phyloP scores from a whole-genome alignment of 2,329 filamentous ascomycete species.

The Fusarium buharicum region DNA sequence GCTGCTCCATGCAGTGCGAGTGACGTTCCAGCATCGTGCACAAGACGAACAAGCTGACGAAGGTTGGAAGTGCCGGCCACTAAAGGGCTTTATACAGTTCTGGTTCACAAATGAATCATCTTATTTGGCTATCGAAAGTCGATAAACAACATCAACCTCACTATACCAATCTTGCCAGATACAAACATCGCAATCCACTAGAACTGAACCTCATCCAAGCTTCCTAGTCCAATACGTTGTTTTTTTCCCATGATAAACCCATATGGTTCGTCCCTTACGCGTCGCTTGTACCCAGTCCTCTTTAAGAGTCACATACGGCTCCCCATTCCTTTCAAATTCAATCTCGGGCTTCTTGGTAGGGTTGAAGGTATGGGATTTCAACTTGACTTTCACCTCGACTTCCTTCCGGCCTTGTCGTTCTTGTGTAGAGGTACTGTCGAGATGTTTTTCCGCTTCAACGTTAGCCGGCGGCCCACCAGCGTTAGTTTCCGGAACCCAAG shows the following conservation, averaged over 20 bases:
- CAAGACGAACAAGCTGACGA: background rate
- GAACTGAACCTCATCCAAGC: background rate
- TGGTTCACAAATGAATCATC: slow-evolving; percentile 3
- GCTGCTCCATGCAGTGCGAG: background rate
- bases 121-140: background rate
- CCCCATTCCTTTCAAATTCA: no score
- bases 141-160: background rate
- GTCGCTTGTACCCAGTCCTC: background rate
- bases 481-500: no score
- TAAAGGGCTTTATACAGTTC: background rate
- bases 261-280: background rate
- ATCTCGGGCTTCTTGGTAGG: no score
- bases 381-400: slow-evolving; percentile 1
- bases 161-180: no score
- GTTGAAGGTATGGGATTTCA: no score
- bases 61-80: background rate
- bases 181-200: no score
- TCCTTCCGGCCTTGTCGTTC: background rate
- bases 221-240: slow-evolving; percentile 1
- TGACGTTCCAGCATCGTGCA: background rate
- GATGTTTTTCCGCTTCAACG: no score
- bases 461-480: no score
- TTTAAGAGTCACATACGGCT: background rate
- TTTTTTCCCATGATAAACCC: slow-evolving; percentile 3
- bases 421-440: no score